Percentiles rank a stretch among this genome's conserved stretches.
Evolutionary conservation across 2,329 filamentous ascomycete genomes (phyloP).

Genomic region (Alternaria brassicae): DNA sequence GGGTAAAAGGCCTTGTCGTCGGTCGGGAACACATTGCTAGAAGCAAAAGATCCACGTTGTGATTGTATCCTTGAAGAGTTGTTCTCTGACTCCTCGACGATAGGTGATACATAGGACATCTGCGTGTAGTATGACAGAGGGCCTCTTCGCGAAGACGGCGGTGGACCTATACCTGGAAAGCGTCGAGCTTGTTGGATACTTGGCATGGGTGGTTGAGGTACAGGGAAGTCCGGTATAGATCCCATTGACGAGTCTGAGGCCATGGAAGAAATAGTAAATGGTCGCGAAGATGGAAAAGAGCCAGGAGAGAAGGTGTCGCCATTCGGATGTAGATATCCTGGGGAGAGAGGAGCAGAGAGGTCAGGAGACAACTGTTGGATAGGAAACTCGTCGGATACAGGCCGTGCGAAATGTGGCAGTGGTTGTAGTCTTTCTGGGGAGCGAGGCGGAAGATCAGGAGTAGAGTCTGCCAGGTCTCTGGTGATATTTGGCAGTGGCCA

Average conservation of each 20-base stretch:
- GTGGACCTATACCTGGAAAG: conserved; percentile 55
- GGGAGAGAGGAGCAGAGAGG: conserved; percentile 29
- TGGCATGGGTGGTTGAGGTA: conserved; percentile 45
- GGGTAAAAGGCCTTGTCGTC: conserved; percentile 52
- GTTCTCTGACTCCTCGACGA: conserved; percentile 57
- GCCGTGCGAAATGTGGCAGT: conserved; percentile 53
- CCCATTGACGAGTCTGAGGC: conserved; percentile 52
- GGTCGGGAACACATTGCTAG: conserved; percentile 58
- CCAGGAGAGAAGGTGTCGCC: conserved; percentile 46
- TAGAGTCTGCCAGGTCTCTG: conserved; percentile 32
- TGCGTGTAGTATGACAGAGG: conserved; percentile 59
- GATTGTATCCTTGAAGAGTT: conserved; percentile 53
- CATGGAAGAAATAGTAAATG: conserved; percentile 48
- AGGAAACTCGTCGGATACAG: conserved; percentile 44
- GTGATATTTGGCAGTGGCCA: conserved; percentile 56
- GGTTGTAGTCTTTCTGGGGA: conserved; percentile 48
- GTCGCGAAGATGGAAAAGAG: conserved; percentile 40
- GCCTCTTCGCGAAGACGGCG: conserved; percentile 57
- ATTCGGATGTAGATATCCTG: conserved; percentile 35
- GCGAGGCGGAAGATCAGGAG: conserved; percentile 30
- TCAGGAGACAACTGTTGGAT: conserved; percentile 40
- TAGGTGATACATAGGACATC: conserved; percentile 57
- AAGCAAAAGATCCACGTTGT: conserved; percentile 55
- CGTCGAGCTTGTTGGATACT: conserved; percentile 48
- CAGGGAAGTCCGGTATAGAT: conserved; percentile 53